Evolutionary conservation across 2,329 filamentous ascomycete genomes (phyloP), one percentile per base, ranked within the genome.

Genomic region (Chrysosporium keratinophilum): DNA sequence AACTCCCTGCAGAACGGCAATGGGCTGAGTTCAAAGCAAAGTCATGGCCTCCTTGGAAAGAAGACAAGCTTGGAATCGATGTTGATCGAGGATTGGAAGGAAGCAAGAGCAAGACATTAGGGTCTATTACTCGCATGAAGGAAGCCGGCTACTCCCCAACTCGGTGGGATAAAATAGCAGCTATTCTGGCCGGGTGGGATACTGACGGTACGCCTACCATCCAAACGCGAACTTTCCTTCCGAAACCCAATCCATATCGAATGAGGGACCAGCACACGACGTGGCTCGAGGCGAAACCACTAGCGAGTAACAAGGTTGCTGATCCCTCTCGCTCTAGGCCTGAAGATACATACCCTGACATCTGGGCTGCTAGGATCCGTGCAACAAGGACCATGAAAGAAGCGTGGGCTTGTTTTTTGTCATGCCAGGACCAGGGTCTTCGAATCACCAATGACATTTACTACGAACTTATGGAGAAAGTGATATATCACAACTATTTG

Each of bases 31-130:
- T 82, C 17, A 82, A 84, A 67, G 74, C 78, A 2, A 67, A 74
- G 7, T 80, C 78, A 6, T 84, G 81, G 81, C 81, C 81, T 12
- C 81, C 81, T 0, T 84, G 80, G 80, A 83, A 82, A 63, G 76
- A 80, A 61, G 76, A 80, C 45, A 78, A 73, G 51, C 75, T 78
- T 14, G 80, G 78, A 0, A 78, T 83, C 62, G 81, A 84, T 61
- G 73, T 74, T n/a, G 70, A 74, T 12, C 76, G 80, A 52, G 76
- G 74, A 10, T 74, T 75, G 44, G 76, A 80, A 40, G 75, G 79
- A 55, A 79, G 79, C 56, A 71, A 71, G 31, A 82, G 79, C 54
- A 75, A 77, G 54, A 79, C 80, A n/a, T 74, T 74, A 54, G 71
- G 75, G 37, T 75, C 79, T 5, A 64, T 84, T 44, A 65, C 68